Percentiles rank a stretch among this genome's conserved stretches.
Conservation (phyloP, 345 rosid genomes). For the Boechera retrofracta region DNA sequence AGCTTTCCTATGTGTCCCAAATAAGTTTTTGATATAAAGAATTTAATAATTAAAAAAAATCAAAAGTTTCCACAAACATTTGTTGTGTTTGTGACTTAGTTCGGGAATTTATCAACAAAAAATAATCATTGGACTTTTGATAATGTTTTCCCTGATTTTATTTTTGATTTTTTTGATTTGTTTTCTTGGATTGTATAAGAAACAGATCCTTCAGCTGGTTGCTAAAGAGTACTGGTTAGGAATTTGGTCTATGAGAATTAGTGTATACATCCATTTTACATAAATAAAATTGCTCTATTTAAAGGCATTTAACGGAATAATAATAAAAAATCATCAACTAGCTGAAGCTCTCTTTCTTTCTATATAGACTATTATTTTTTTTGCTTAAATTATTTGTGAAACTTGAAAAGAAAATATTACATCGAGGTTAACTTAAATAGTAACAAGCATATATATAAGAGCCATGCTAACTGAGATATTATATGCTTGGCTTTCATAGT, state of each 20-base stretch:
- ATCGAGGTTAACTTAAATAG: background rate
- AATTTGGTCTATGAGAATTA: background rate
- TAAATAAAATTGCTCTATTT: background rate
- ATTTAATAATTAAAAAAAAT: background rate
- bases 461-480: background rate
- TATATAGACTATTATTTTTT: background rate
- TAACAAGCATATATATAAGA: background rate
- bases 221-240: background rate
- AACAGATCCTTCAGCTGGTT: background rate
- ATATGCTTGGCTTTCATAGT: too few relatives aligned
- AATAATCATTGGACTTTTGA: constrained; percentile 20
- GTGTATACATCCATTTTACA: background rate
- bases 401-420: background rate
- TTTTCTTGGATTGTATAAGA: constrained; percentile 13
- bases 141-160: constrained; percentile 5
- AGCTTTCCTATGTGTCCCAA: constrained; percentile 40
- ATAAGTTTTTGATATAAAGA: constrained; percentile 20
- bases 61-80: constrained; percentile 36
- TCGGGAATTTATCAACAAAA: constrained; percentile 22
- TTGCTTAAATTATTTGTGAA: background rate
- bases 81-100: constrained; percentile 39
- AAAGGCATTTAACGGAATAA: too few relatives aligned
- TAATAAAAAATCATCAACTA: background rate
- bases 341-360: background rate
- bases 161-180: background rate